phyloP scores from a whole-genome alignment of 768 basidiomycete species.

The Lentinula boryana region DNA sequence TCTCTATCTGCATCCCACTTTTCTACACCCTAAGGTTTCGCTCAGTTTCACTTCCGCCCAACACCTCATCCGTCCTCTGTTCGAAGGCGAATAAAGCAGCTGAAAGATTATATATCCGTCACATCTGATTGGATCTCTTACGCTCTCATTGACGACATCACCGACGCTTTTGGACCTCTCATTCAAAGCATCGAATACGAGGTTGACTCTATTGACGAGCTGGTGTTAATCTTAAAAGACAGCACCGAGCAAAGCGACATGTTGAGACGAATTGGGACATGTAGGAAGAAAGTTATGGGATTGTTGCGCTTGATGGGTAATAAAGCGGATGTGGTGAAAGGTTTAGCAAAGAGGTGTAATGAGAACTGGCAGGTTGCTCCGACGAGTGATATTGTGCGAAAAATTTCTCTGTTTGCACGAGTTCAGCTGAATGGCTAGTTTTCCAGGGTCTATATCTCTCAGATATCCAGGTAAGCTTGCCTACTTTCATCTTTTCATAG shows the following conservation, averaged over 20 bases:
- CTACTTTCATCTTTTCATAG: neutral
- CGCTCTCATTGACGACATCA: slow-evolving; percentile 98
- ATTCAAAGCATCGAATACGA: slow-evolving; percentile 99
- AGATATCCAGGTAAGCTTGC: slow-evolving; percentile 71
- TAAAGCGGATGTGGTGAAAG: slow-evolving; percentile 99
- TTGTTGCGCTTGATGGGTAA: slow-evolving; percentile 95
- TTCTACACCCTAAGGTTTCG: neutral
- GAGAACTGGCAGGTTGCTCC: slow-evolving; percentile 99
- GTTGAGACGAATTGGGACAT: slow-evolving; percentile 94
- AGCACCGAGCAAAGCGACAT: slow-evolving; percentile 92
- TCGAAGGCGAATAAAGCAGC: slow-evolving; percentile 94
- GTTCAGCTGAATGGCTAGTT: neutral
- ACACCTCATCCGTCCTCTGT: slow-evolving; percentile 98
- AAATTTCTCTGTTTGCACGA: neutral
- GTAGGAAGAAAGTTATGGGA: slow-evolving; percentile 99
- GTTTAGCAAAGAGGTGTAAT: slow-evolving; percentile 94
- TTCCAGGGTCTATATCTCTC: slow-evolving; percentile 86
- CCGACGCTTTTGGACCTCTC: slow-evolving; percentile 96
- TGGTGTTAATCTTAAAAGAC: slow-evolving; percentile 94
- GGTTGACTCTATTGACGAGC: slow-evolving; percentile 97
- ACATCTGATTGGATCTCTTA: slow-evolving; percentile 99
- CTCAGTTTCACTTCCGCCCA: slow-evolving; percentile 92
- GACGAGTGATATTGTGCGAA: slow-evolving; percentile 87
- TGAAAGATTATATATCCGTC: slow-evolving; percentile 97
- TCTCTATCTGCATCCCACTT: neutral